Evolutionary conservation across 805 yeast species (phyloP), one percentile per base, ranked within the genome.

Genomic region (Huiozyma sinensis): DNA sequence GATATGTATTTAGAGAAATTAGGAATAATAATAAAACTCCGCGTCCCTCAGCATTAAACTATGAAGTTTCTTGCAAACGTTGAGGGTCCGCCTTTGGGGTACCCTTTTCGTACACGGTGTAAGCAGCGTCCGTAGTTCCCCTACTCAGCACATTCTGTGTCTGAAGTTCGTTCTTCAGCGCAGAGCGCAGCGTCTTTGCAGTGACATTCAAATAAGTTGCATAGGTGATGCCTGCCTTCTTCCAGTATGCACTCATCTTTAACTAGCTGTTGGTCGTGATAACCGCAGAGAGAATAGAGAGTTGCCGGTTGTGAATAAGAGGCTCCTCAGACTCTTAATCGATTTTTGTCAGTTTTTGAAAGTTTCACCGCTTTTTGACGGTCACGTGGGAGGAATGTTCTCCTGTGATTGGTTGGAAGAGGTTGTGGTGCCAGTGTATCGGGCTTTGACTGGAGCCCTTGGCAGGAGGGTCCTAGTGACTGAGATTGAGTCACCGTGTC

Each of bases 191-290:
- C 50, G 95, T 77, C 65, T 79, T 79, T 61, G 96, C 95, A 61
- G 96, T 85, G 62, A 90, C 75, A 54, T 95, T 77, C 67, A 89
- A 75, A 70, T 90, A 90, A 67, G 81, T 84, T 83, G 85, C 86
- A 73, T 72, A 76, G 69, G 81, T 72, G 63, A 76, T 68, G 57
- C 83, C 83, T 57, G 81, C 81, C 64, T 76, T 75, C 70, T 76
- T 76, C 81, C 81, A 77, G 52, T 17, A 17, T 4, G 24, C 24
- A 4, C 24, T 17, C 24, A 17, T 17, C 24, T 17, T 17, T 17
- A 17, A 17, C 24, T 17, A 17, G 24, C 24, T 17, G 24, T 17
- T 17, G 24, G 24, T 17, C 24, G 24, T 17, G 24, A 2, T 2
- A 17, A 17, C 24, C 24, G 4, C 24, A 17, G 24, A 17, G 24